These are phyloP conservation scores for Phytophthora pluvialis DNA, from an alignment of 352 stramenopile genomes.

Conservation along the genomic window DNA sequence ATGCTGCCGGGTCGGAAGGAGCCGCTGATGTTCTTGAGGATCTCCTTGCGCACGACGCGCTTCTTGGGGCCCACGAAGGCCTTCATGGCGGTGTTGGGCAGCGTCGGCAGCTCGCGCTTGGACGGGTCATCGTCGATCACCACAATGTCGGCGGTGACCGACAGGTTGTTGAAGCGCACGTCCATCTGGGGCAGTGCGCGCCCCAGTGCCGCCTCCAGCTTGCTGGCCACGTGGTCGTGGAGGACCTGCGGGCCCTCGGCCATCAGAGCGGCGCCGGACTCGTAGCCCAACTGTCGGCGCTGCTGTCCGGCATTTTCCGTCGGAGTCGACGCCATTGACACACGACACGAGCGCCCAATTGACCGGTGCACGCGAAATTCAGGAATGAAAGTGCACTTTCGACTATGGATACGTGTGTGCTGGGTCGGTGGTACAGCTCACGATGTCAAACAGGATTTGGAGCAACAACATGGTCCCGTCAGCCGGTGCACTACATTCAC, in stretches of 20 bases:
- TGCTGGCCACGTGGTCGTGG: slow-evolving; percentile 28
- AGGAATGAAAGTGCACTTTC: too few species aligned
- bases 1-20: slow-evolving; percentile 40
- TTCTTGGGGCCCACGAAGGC: slow-evolving; percentile 35
- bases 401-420: too few species aligned
- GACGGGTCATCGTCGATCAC: slow-evolving; percentile 10
- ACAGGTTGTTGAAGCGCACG: slow-evolving; percentile 29
- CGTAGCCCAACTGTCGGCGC: slow-evolving; percentile 14
- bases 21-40: slow-evolving; percentile 43
- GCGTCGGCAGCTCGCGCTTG: slow-evolving; percentile 35
- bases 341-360: too few species aligned
- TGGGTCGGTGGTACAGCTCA: too few species aligned
- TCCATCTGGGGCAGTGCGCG: slow-evolving; percentile 34
- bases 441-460: too few species aligned
- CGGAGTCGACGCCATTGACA: too few species aligned
- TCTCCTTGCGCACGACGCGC: slow-evolving; percentile 38
- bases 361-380: too few species aligned
- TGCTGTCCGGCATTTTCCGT: background rate
- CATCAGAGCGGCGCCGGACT: slow-evolving; percentile 27
- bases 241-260: slow-evolving; percentile 35
- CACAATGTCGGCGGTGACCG: slow-evolving; percentile 20
- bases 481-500: too few species aligned
- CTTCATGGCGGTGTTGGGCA: slow-evolving; percentile 24
- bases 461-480: too few species aligned
- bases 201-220: slow-evolving; percentile 22